Base-by-base conservation (phyloP, 2,329 filamentous ascomycete genomes). In the Myriosclerotinia duriaeana region DNA sequence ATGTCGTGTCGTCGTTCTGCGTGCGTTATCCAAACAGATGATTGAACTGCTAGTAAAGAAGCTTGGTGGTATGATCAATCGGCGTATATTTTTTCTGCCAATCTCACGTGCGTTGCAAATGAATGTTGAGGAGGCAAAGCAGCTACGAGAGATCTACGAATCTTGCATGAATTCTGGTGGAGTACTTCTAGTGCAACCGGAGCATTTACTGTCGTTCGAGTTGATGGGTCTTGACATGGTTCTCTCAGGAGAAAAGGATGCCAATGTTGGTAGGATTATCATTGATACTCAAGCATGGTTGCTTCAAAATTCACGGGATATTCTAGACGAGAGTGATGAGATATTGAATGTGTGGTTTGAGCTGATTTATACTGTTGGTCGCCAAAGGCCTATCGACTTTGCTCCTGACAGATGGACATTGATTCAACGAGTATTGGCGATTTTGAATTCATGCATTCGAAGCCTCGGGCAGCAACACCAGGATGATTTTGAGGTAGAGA, bases 291-390 rank as follows among this genome's bases (percentile, higher is more conserved):
- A 85, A n/a, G 34, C 76, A 0, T 83, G 80, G 68, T 77, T 88
- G 1, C 75, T 83, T 40, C 17, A 60, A 0, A 67, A 75, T 2
- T 79, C 81, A 0, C 78, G 85, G 0, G 86, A 89, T 68, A 79
- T 90, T 2, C 78, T 90, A 0, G 87, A 90, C 66, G 87, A 90
- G 74, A 87, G 84, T 50, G 88, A 90, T 58, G 86, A 89, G 66
- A 85, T 85, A 64, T 84, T 89, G 53, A 85, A 80, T 53, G 79
- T 82, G 5, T 84, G 83, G 56, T 88, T 87, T 50, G 85, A 90
- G 71, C 74, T 89, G 0, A 78, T 89, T 1, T 89, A 90, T 66
- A 88, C 86, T 0, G 82, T 89, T 70, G 87, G 87, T 0, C 68
- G 73, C 0, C 84, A 87, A 66, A 71, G 74, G 1, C 69, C 81